phyloP scores from a whole-genome alignment of 164 flowering plant species.

The Dillenia suffruticosa region DNA sequence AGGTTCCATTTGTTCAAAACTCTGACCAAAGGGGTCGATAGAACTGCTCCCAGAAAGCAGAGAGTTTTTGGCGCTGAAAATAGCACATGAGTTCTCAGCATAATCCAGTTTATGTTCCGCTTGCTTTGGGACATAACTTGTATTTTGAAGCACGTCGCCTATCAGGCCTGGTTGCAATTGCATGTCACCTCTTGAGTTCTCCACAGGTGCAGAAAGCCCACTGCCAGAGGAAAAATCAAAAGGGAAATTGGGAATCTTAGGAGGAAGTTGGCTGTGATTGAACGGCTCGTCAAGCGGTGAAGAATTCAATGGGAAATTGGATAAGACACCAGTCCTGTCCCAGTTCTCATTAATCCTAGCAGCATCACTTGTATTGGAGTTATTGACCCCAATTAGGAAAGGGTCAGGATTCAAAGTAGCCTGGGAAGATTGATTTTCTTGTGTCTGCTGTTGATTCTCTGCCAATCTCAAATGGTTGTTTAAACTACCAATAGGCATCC shows the following conservation, averaged over 20 bases:
- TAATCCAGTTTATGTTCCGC: slow-evolving; percentile 20
- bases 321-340: slow-evolving; percentile 25
- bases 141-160: slow-evolving; percentile 20
- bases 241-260: slow-evolving; percentile 14
- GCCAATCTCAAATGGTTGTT: slow-evolving; percentile 20
- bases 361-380: slow-evolving; percentile 15
- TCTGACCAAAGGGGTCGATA: slow-evolving; percentile 8
- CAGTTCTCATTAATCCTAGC: slow-evolving; percentile 27
- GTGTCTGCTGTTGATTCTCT: slow-evolving; percentile 18
- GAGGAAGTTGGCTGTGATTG: slow-evolving; percentile 16
- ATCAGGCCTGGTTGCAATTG: slow-evolving; percentile 26
- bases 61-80: slow-evolving; percentile 15
- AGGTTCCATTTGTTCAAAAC: slow-evolving; percentile 18
- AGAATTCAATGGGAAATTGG: slow-evolving; percentile 25
- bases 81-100: slow-evolving; percentile 10
- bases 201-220: slow-evolving; percentile 17
- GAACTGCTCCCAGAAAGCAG: slow-evolving; percentile 9
- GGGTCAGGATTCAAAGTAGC: slow-evolving; percentile 22
- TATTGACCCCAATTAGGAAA: slow-evolving; percentile 14
- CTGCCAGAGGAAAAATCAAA: slow-evolving; percentile 18
- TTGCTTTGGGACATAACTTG: slow-evolving; percentile 13
- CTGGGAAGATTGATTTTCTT: slow-evolving; percentile 21
- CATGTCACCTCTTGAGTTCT: slow-evolving; percentile 22
- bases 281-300: slow-evolving; percentile 20
- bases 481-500: slow-evolving; percentile 16